These are phyloP conservation scores for Jasminum sambac DNA, from an alignment of 257 asterid species.

Conservation along the genomic window DNA sequence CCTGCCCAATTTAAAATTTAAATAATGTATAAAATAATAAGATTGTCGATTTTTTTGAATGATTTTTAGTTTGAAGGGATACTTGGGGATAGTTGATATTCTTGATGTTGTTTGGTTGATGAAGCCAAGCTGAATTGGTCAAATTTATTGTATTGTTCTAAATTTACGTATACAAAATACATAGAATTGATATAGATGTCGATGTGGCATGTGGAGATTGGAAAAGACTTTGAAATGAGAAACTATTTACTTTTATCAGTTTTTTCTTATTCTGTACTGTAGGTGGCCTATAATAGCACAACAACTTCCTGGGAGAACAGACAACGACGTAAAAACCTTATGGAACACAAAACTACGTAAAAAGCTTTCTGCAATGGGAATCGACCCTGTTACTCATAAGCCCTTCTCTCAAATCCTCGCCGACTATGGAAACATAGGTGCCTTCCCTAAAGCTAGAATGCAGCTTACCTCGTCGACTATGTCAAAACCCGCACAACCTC, in stretches of 20 bases:
- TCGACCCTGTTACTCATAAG: conserved; percentile 88
- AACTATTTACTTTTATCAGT: background rate
- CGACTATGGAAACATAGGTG: conserved; percentile 80
- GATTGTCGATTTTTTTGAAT: too few relatives aligned
- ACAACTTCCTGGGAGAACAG: conserved; percentile 76
- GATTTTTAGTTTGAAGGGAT: background rate
- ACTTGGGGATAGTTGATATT: too few relatives aligned
- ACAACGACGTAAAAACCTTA: conserved; percentile 61
- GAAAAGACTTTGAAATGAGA: too few relatives aligned
- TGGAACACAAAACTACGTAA: conserved; percentile 85
- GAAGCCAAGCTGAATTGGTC: background rate
- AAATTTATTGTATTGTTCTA: background rate
- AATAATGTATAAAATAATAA: too few relatives aligned
- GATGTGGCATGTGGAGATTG: too few relatives aligned
- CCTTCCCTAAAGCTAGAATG: conserved; percentile 52
- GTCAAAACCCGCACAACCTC: conserved; percentile 30
- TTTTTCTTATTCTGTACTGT: background rate
- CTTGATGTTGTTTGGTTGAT: too few relatives aligned
- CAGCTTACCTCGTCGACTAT: conserved; percentile 44
- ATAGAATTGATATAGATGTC: too few relatives aligned
- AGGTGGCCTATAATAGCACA: conserved; percentile 93
- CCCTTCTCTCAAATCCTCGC: conserved; percentile 91
- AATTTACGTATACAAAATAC: too few relatives aligned
- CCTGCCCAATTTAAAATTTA: too few relatives aligned
- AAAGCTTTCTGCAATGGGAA: conserved; percentile 88